These are phyloP conservation scores for Sodiomyces alkalinus DNA, from an alignment of 2,329 filamentous ascomycete species.

Conservation along the genomic window DNA sequence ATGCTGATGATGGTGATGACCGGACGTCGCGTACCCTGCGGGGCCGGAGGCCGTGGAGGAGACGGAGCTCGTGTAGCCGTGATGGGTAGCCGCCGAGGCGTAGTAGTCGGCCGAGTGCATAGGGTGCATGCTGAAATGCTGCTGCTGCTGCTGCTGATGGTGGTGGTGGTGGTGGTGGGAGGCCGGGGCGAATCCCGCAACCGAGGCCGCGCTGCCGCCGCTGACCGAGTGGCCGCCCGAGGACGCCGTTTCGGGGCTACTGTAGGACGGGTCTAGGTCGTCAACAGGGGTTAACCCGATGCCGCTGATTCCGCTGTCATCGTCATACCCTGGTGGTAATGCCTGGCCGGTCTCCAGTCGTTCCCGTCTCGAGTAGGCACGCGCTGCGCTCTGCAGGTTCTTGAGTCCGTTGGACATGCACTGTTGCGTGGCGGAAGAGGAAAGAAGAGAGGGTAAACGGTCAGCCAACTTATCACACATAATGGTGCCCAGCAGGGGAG, in stretches of 20 bases:
- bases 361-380: constrained; percentile 51
- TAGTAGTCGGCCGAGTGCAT: constrained; percentile 11
- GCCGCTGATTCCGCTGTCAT: constrained; percentile 57
- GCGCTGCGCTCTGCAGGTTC: constrained; percentile 57
- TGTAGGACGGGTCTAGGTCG: constrained; percentile 42
- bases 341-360: constrained; percentile 34
- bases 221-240: constrained; percentile 27
- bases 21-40: constrained; percentile 14
- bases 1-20: constrained; percentile 11
- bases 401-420: constrained; percentile 76
- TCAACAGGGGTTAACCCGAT: constrained; percentile 43
- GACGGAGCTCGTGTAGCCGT: constrained; percentile 39
- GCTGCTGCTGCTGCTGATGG: too few species aligned
- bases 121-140: constrained; percentile 11
- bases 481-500: constrained; percentile 12
- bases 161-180: constrained; percentile 14
- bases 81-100: constrained; percentile 10
- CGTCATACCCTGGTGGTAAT: constrained; percentile 36
- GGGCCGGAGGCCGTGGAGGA: constrained; percentile 28
- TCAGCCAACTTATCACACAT: constrained; percentile 19
- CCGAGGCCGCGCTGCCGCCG: constrained; percentile 17
- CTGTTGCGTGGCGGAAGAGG: constrained; percentile 22
- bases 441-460: not conserved
- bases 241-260: constrained; percentile 34
- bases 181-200: constrained; percentile 14